Evolutionary conservation across 176 grass and related monocot genomes (phyloP).

Genomic region (Puya raimondii): DNA sequence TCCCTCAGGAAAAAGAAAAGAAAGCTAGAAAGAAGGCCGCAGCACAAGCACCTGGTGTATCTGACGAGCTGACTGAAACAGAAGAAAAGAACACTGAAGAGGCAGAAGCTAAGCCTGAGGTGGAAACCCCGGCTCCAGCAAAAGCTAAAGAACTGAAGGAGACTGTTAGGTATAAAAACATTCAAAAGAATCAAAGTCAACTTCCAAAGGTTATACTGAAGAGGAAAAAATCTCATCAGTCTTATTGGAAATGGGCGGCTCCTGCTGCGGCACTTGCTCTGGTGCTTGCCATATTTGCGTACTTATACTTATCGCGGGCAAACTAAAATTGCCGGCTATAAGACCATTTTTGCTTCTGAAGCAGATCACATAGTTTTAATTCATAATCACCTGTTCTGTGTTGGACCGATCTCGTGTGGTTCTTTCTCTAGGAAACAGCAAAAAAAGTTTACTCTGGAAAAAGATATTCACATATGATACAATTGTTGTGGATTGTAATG

Average conservation of each 20-base stretch:
- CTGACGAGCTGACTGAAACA: constrained; percentile 37
- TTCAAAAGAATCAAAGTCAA: constrained; percentile 26
- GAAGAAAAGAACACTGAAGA: constrained; percentile 56
- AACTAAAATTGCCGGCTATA: neutral
- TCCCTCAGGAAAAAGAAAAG: constrained; percentile 72
- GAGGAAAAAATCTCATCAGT: constrained; percentile 55
- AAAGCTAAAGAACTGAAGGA: constrained; percentile 54
- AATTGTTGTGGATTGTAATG: too few species aligned
- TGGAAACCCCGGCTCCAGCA: constrained; percentile 13
- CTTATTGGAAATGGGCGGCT: constrained; percentile 45
- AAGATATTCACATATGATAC: too few species aligned
- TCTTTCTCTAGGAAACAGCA: too few species aligned
- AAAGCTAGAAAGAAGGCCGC: constrained; percentile 64
- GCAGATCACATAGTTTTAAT: too few species aligned
- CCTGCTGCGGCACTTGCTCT: constrained; percentile 19
- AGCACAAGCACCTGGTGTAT: constrained; percentile 11
- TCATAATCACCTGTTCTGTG: too few species aligned
- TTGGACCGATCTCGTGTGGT: too few species aligned
- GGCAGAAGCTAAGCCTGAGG: constrained; percentile 21
- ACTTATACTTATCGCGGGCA: constrained; percentile 27
- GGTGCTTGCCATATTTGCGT: constrained; percentile 25
- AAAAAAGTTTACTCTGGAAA: too few species aligned
- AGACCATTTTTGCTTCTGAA: neutral
- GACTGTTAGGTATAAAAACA: constrained; percentile 25
- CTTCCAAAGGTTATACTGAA: constrained; percentile 59